These are phyloP conservation scores for Teratosphaeria pseudoeucalypti DNA, from an alignment of 2,329 filamentous ascomycete species.

Conservation along the genomic window DNA sequence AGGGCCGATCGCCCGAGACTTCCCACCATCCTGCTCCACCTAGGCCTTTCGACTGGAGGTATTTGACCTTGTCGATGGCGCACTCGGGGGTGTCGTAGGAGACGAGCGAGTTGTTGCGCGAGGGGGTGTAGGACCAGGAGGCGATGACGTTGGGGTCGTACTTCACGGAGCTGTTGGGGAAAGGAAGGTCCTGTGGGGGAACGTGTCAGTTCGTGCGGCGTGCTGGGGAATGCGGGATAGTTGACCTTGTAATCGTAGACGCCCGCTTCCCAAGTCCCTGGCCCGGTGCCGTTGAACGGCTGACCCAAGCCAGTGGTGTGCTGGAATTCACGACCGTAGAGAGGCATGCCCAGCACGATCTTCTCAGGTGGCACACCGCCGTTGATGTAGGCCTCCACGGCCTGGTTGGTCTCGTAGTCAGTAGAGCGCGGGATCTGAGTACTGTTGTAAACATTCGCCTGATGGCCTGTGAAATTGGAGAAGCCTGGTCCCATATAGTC, in stretches of 20 bases:
- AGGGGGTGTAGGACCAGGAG: slow-evolving; percentile 65
- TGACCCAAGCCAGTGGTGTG: slow-evolving; percentile 65
- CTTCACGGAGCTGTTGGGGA: slow-evolving; percentile 52
- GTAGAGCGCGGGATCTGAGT: slow-evolving; percentile 50
- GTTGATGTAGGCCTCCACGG: slow-evolving; percentile 59
- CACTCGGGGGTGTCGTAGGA: slow-evolving; percentile 63
- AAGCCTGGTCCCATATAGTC: slow-evolving; percentile 71
- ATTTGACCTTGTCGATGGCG: slow-evolving; percentile 59
- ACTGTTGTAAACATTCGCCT: slow-evolving; percentile 65
- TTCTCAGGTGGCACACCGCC: slow-evolving; percentile 55
- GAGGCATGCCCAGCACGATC: slow-evolving; percentile 80
- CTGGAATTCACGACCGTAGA: slow-evolving; percentile 80
- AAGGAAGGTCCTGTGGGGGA: slow-evolving; percentile 49
- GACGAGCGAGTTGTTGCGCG: slow-evolving; percentile 52
- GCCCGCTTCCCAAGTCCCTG: slow-evolving; percentile 74
- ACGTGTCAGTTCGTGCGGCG: not conserved
- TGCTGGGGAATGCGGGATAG: not conserved
- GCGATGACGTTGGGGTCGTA: slow-evolving; percentile 56
- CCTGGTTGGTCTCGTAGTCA: slow-evolving; percentile 65
- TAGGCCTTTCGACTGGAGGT: slow-evolving; percentile 54
- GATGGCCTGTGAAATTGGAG: slow-evolving; percentile 54
- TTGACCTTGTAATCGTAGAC: slow-evolving; percentile 72
- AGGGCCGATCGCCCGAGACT: slow-evolving; percentile 61
- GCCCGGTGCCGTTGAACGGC: slow-evolving; percentile 60
- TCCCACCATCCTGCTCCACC: slow-evolving; percentile 99